Evolutionary conservation across 306 rosid genomes (phyloP).

Genomic region (Trifolium pratense): DNA sequence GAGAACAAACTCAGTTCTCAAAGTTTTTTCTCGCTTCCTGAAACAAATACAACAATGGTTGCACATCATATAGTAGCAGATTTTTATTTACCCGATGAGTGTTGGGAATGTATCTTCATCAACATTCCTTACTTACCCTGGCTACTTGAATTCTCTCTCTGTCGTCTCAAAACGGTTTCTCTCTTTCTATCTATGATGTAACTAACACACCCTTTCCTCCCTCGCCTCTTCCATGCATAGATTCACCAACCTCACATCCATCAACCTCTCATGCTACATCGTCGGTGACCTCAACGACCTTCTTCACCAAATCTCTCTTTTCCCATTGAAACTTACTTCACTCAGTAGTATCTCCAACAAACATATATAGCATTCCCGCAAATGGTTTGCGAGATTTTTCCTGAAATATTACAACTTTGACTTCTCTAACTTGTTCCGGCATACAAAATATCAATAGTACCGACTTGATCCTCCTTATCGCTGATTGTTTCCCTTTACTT

Average conservation of each 20-base stretch:
- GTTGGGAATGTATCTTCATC: too few species aligned
- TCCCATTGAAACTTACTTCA: conserved; percentile 37
- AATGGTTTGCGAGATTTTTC: conserved; percentile 46
- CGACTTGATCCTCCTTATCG: conserved; percentile 45
- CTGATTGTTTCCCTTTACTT: conserved; percentile 51
- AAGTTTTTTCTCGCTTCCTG: too few species aligned
- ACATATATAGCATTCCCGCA: too few species aligned
- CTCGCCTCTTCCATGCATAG: conserved; percentile 39
- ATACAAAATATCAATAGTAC: too few species aligned
- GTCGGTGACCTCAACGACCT: conserved; percentile 36
- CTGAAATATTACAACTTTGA: conserved; percentile 11
- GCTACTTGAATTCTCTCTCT: too few species aligned
- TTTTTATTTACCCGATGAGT: too few species aligned
- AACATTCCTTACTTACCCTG: too few species aligned
- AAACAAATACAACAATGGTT: too few species aligned
- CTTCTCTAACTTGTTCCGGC: too few species aligned
- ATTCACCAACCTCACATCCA: conserved; percentile 44
- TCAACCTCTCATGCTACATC: conserved; percentile 39
- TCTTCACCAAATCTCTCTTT: conserved; percentile 46
- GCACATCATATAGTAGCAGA: too few species aligned
- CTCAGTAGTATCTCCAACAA: conserved; percentile 54
- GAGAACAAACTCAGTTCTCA: too few species aligned
- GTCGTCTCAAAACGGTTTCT: not conserved
- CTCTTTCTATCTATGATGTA: too few species aligned
- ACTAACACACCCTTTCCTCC: conserved; percentile 43